These are phyloP conservation scores for Kregervanrija pseudodelftensis DNA, from an alignment of 805 yeast species.

Conservation along the genomic window DNA sequence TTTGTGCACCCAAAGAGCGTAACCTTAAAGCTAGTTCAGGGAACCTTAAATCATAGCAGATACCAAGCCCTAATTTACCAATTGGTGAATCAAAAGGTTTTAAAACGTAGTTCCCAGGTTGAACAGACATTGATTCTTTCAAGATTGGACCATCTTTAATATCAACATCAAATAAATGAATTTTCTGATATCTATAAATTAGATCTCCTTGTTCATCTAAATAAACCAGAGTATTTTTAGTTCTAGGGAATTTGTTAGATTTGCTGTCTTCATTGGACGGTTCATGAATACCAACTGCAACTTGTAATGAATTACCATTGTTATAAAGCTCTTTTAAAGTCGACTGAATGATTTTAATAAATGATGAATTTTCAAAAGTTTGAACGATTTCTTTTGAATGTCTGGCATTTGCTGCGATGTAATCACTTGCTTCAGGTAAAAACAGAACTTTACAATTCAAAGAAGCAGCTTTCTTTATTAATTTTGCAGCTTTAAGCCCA, in stretches of 20 bases:
- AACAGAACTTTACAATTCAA: slow-evolving; percentile 63
- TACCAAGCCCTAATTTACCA: slow-evolving; percentile 63
- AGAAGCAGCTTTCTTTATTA: slow-evolving; percentile 58
- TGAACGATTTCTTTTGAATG: slow-evolving; percentile 60
- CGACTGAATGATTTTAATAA: slow-evolving; percentile 35
- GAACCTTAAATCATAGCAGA: slow-evolving; percentile 84
- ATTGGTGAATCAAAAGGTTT: slow-evolving; percentile 52
- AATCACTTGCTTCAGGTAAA: slow-evolving; percentile 92
- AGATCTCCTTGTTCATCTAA: slow-evolving; percentile 59
- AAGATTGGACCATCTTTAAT: slow-evolving; percentile 76
- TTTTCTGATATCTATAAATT: slow-evolving; percentile 65
- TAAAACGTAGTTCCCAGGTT: slow-evolving; percentile 57
- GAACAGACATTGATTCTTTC: slow-evolving; percentile 72
- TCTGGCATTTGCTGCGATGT: slow-evolving; percentile 60
- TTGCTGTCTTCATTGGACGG: slow-evolving; percentile 39
- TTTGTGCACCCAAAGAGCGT: slow-evolving; percentile 63
- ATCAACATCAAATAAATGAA: slow-evolving; percentile 86
- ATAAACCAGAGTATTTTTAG: slow-evolving; percentile 70
- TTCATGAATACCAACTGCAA: slow-evolving; percentile 86
- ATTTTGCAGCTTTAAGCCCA: slow-evolving; percentile 46
- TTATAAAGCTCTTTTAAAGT: slow-evolving; percentile 36
- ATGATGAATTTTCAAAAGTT: slow-evolving; percentile 34
- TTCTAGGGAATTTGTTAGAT: slow-evolving; percentile 32
- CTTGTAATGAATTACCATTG: slow-evolving; percentile 41
- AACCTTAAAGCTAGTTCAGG: slow-evolving; percentile 70